Evolutionary conservation across 768 basidiomycete species (phyloP).

Genomic region (Cyclocybe cylindracea): DNA sequence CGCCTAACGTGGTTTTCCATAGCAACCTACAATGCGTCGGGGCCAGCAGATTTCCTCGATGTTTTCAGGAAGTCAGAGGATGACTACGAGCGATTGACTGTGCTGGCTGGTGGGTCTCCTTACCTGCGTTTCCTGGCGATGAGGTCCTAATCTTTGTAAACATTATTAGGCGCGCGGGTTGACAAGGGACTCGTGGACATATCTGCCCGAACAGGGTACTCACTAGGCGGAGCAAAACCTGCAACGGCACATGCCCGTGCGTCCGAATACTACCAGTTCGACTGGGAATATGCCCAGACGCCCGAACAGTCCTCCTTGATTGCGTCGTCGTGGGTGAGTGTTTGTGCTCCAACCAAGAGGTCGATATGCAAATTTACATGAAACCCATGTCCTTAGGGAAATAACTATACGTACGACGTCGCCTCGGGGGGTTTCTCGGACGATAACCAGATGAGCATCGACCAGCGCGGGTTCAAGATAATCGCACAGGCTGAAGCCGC

Average conservation of each 20-base stretch:
- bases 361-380: background rate
- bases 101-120: constrained; percentile 41
- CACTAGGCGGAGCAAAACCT: constrained; percentile 47
- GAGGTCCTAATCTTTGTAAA: too few relatives aligned
- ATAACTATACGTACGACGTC: constrained; percentile 59
- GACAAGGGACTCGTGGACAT: constrained; percentile 50
- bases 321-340: constrained; percentile 59
- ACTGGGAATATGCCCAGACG: constrained; percentile 57
- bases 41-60: constrained; percentile 47
- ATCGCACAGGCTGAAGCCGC: constrained; percentile 58
- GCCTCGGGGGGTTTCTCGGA: constrained; percentile 60
- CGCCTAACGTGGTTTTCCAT: background rate
- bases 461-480: constrained; percentile 63
- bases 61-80: constrained; percentile 41
- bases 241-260: constrained; percentile 46
- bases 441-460: constrained; percentile 53
- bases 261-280: constrained; percentile 58
- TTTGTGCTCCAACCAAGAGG: background rate
- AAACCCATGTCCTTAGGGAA: constrained; percentile 38
- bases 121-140: background rate
- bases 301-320: constrained; percentile 67
- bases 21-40: constrained; percentile 59
- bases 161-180: constrained; percentile 42
- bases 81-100: constrained; percentile 40
- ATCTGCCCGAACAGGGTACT: constrained; percentile 55